Evolutionary conservation across 306 rosid genomes (phyloP), one percentile per base, ranked within the genome.

Genomic region (Vicia faba): DNA sequence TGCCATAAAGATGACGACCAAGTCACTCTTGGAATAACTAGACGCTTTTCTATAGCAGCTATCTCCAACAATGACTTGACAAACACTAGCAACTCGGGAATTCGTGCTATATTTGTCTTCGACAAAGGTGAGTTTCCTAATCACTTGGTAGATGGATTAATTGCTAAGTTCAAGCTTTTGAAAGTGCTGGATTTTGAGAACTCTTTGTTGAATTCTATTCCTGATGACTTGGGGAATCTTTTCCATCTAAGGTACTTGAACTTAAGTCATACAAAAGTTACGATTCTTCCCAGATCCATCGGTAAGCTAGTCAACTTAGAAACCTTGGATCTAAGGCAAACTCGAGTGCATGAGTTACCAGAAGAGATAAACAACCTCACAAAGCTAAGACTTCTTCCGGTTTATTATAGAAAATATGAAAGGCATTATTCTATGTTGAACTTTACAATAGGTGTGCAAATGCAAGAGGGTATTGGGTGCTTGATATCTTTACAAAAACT

Each of bases 261-360:
- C 23, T 8, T 15, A 10, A 46, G 53, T 3, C 9, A 15, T 15
- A 46, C 53, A 46, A 15, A 46, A 15, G 23, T 46, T 7, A 7
- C 1, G 1, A 19, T 46, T 46, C 23, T 46, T 46, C 11, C 23
- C 1, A 46, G 5, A 15, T 46, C 53, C 7, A 35, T 67, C 0
- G 72, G 62, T 35, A 33, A 51, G 11, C n/a, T 67, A 15, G 5
- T 50, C 2, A 67, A 67, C 71, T 13, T 66, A 7, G 61, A 66
- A 18, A 49, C 48, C 11, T 49, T 66, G 60, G 48, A 66, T 66
- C 12, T 66, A 12, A 66, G 26, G 15, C 39, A 49, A 18, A 49
- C 72, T 8, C 35, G 7, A 5, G 39, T 67, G 1, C 38, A 8
- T 4, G 50, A 67, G 38, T 51, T 67, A 16, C 72, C 61, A 51